A percentile compares a stretch with the other conserved stretches of the same genome.
These are phyloP conservation scores for Xylariomycetidae sp. DNA, from an alignment of 2,329 filamentous ascomycete genomes.

Conservation along the genomic window DNA sequence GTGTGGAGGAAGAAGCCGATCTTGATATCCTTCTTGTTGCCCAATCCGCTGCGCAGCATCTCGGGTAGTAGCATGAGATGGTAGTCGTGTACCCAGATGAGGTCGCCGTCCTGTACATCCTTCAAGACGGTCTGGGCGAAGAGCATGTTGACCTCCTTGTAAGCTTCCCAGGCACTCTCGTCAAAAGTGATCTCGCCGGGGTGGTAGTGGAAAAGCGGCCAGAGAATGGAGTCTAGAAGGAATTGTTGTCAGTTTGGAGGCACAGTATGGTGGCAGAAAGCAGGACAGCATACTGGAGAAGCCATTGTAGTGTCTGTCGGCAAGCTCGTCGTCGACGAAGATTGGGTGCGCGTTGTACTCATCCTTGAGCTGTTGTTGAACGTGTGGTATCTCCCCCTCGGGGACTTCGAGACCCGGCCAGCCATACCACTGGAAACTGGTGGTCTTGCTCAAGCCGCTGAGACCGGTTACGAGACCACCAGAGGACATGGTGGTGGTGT, in stretches of 20 bases:
- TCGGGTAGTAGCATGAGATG: constrained; percentile 94
- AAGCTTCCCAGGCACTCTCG: constrained; percentile 88
- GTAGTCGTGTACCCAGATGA: constrained; percentile 98
- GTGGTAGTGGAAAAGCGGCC: constrained; percentile 98
- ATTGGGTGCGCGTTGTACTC: constrained; percentile 88
- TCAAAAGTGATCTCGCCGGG: constrained; percentile 98
- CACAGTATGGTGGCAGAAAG: background rate
- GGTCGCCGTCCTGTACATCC: constrained; percentile 85
- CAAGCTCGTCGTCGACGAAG: constrained; percentile 88
- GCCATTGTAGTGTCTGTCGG: constrained; percentile 94
- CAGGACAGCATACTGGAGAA: constrained; percentile 70
- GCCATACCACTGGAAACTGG: constrained; percentile 96
- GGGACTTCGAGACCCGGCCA: constrained; percentile 94
- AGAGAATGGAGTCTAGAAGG: constrained; percentile 79
- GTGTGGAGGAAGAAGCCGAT: constrained; percentile 98
- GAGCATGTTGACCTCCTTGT: constrained; percentile 84
- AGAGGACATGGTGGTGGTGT: constrained; percentile 93
- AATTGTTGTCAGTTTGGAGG: constrained; percentile 7
- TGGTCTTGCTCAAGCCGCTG: constrained; percentile 85
- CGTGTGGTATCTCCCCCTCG: constrained; percentile 67
- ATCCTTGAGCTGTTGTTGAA: constrained; percentile 74
- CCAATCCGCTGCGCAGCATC: constrained; percentile 89
- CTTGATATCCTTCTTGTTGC: constrained; percentile 78
- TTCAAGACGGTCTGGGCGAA: constrained; percentile 85
- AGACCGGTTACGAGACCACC: constrained; percentile 91